These are phyloP conservation scores for Prillingera fragicola DNA, from an alignment of 1,284 basidiomycete genomes.

Conservation along the genomic window DNA sequence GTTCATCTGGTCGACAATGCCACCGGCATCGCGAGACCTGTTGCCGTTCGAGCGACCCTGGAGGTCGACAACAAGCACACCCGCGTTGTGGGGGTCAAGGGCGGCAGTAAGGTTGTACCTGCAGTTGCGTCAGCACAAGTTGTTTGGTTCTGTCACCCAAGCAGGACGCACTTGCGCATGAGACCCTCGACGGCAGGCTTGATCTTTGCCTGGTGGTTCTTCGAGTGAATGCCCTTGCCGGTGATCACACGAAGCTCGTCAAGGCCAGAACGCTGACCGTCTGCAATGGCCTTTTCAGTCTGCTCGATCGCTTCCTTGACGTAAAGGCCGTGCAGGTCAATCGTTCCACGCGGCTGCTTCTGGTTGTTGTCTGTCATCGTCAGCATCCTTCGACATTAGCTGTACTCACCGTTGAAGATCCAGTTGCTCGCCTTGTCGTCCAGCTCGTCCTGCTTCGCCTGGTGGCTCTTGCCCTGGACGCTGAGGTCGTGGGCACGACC, in stretches of 20 bases:
- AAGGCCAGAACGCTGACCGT: constrained; percentile 63
- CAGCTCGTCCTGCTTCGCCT: constrained; percentile 69
- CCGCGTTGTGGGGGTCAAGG: constrained; percentile 74
- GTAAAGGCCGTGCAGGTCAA: constrained; percentile 87
- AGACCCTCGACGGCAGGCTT: constrained; percentile 88
- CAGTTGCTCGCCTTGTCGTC: constrained; percentile 82
- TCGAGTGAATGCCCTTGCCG: constrained; percentile 84
- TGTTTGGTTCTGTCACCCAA: no score
- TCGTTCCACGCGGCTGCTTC: constrained; percentile 64
- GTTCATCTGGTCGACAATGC: constrained; percentile 57
- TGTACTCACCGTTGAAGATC: constrained; percentile 72
- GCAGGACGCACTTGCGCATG: constrained; percentile 60
- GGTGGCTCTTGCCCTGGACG: constrained; percentile 74
- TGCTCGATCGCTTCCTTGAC: constrained; percentile 82
- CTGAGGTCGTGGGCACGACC: constrained; percentile 77
- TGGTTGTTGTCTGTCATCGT: constrained; percentile 74
- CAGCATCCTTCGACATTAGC: no score
- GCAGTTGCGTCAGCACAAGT: no score
- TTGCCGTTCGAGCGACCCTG: constrained; percentile 50
- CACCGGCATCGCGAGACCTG: constrained; percentile 47
- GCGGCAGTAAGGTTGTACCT: constrained; percentile 70
- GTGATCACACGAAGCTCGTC: constrained; percentile 78
- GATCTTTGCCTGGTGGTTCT: constrained; percentile 73
- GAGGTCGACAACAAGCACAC: constrained; percentile 81
- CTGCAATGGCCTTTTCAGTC: constrained; percentile 63